phyloP scores from a whole-genome alignment of 208 protist genomes.

The Acanthamoeba culbertsoni region DNA sequence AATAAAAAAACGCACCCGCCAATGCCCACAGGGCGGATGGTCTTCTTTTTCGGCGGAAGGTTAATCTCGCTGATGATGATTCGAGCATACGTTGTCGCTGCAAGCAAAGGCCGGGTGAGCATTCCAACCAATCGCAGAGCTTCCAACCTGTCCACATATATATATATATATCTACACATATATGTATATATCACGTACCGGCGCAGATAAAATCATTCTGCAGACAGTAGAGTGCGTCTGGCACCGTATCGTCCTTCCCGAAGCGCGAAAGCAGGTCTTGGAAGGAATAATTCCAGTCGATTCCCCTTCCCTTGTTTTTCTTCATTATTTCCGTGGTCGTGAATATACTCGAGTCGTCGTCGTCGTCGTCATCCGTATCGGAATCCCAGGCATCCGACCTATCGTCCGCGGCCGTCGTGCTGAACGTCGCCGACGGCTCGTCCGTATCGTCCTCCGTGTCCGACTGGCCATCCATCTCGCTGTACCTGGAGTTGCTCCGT shows the following conservation, averaged over 20 bases:
- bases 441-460: not conserved
- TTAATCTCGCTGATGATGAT: constrained; percentile 59
- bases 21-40: not conserved
- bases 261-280: not conserved
- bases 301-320: not conserved
- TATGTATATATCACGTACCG: not conserved
- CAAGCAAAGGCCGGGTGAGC: not conserved
- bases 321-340: not conserved
- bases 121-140: not conserved
- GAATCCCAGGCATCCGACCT: not conserved
- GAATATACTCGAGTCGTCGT: not conserved
- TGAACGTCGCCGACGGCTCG: not conserved
- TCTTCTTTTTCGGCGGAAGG: not conserved
- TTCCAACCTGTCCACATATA: not conserved
- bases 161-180: not conserved
- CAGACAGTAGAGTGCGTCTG: not conserved
- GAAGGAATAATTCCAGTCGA: not conserved
- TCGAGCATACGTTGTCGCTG: not conserved
- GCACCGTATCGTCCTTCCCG: not conserved
- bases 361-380: not conserved
- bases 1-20: not conserved
- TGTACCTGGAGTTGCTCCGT: not conserved
- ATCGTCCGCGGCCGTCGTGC: not conserved
- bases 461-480: not conserved
- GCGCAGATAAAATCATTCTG: constrained; percentile 15